Evolutionary conservation across 1,284 basidiomycete species (phyloP).

Genomic region (Malassezia slooffiae): DNA sequence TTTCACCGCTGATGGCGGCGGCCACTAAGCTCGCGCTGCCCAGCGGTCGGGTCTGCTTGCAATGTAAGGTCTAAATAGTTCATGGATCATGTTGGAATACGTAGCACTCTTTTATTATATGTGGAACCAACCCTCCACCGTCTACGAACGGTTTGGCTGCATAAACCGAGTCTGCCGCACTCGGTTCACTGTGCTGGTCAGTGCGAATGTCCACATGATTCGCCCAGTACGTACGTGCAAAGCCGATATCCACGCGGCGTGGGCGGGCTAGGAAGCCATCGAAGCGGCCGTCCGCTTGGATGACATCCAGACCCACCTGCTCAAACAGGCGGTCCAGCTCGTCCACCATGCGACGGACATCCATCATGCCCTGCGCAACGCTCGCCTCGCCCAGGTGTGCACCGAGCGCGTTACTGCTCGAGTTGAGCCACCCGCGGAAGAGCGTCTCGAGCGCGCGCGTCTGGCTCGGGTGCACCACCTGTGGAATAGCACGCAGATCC

Average conservation of each 20-base stretch:
- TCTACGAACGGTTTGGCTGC: too few relatives aligned
- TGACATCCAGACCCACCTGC: constrained; percentile 1
- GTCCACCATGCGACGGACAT: neutral
- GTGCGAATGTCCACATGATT: too few relatives aligned
- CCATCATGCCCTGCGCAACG: too few relatives aligned
- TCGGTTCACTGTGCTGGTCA: constrained; percentile 3
- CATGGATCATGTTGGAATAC: too few relatives aligned
- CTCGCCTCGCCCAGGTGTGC: neutral
- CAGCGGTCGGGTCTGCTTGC: too few relatives aligned
- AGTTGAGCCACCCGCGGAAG: constrained; percentile 1
- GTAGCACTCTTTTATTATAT: too few relatives aligned
- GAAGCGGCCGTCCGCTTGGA: neutral
- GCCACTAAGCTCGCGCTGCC: too few relatives aligned
- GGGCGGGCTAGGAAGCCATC: constrained; percentile 14
- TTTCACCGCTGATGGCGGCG: too few relatives aligned
- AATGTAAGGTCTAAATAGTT: too few relatives aligned
- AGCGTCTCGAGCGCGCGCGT: constrained; percentile 13
- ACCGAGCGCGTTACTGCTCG: neutral
- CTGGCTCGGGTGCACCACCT: constrained; percentile 10
- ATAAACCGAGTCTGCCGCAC: too few relatives aligned
- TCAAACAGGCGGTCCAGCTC: neutral
- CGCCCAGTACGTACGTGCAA: constrained; percentile 1
- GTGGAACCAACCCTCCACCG: too few relatives aligned
- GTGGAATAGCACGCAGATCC: constrained; percentile 7
- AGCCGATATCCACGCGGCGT: constrained; percentile 5